Percentiles rank a stretch among this genome's conserved stretches.
phyloP scores from a whole-genome alignment of 1,284 basidiomycete species.

The Ganoderma lucidum region DNA sequence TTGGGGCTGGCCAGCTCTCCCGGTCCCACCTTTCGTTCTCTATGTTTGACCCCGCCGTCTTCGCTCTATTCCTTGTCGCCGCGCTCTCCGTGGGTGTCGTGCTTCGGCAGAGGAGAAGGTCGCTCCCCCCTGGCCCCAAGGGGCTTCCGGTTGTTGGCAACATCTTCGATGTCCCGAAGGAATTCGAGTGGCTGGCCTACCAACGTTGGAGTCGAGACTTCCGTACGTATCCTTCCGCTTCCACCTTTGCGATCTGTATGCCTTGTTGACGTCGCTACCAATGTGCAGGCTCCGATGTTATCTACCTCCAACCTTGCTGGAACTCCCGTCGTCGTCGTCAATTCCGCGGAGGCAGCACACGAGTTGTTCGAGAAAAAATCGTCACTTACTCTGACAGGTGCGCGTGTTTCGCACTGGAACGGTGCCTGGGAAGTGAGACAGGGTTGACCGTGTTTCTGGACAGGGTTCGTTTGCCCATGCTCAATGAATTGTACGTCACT shows the following conservation, averaged over 20 bases:
- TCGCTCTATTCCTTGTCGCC: conserved; percentile 18
- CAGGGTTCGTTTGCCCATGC: conserved; percentile 37
- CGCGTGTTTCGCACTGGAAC: conserved; percentile 9
- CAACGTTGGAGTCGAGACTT: conserved; percentile 33
- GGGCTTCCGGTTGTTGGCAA: conserved; percentile 41
- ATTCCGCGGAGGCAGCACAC: conserved; percentile 38
- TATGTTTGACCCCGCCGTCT: conserved; percentile 13
- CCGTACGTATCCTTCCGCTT: conserved; percentile 24
- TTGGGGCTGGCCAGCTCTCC: conserved; percentile 12
- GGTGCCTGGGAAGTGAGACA: neutral
- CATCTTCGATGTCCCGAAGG: conserved; percentile 38
- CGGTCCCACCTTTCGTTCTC: conserved; percentile 13
- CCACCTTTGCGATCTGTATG: neutral
- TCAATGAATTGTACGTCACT: conserved; percentile 37
- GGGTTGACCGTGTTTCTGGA: conserved; percentile 7
- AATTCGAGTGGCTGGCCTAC: conserved; percentile 38
- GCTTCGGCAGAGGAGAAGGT: conserved; percentile 23
- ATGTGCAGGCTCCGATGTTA: conserved; percentile 38
- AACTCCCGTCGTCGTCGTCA: conserved; percentile 38
- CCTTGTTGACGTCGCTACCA: conserved; percentile 1
- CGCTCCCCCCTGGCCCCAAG: conserved; percentile 40
- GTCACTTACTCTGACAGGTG: conserved; percentile 39
- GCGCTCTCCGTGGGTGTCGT: conserved; percentile 24
- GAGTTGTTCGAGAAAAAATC: conserved; percentile 40
- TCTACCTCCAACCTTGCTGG: conserved; percentile 37